Percentiles rank a stretch among this genome's conserved stretches.
Conservation (phyloP, 306 rosid genomes). For the Lathyrus oleraceus region DNA sequence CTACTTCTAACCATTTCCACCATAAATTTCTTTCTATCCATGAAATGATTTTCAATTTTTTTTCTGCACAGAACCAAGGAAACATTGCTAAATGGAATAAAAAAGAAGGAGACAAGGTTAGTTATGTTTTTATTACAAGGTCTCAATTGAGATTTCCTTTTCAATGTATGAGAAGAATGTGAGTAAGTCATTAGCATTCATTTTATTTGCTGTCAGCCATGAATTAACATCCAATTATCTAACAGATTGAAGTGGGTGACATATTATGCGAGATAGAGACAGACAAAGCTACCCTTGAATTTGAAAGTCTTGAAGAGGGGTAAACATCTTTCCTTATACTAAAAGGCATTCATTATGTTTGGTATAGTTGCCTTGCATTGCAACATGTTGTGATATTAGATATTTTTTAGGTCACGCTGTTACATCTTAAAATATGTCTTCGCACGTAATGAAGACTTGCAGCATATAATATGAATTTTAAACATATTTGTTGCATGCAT, state of each 20-base stretch:
- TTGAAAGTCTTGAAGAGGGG: constrained; percentile 97
- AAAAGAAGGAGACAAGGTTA: constrained; percentile 97
- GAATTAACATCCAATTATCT: constrained; percentile 29
- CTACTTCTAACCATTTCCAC: constrained; percentile 19
- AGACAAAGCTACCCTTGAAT: constrained; percentile 96
- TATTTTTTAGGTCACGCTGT: constrained; percentile 22
- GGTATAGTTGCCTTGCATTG: constrained; percentile 22
- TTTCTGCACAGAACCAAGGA: constrained; percentile 76
- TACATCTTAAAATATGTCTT: constrained; percentile 14
- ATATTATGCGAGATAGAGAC: constrained; percentile 98
- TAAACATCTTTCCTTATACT: constrained; percentile 48
- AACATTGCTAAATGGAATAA: constrained; percentile 85
- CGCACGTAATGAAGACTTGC: constrained; percentile 17
- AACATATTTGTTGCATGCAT: constrained; percentile 12
- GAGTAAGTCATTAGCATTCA: constrained; percentile 16
- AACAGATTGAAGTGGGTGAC: constrained; percentile 96
- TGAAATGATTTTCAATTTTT: constrained; percentile 28
- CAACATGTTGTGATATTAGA: neutral
- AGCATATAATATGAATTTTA: constrained; percentile 16
- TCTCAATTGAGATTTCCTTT: constrained; percentile 11
- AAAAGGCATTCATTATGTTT: constrained; percentile 18
- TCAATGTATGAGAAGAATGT: constrained; percentile 23
- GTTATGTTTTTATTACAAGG: constrained; percentile 43
- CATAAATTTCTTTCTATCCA: constrained; percentile 30
- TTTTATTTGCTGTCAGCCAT: constrained; percentile 12